These are phyloP conservation scores for Elaeis oleifera DNA, from an alignment of 202 grass and related monocot genomes.

Conservation along the genomic window DNA sequence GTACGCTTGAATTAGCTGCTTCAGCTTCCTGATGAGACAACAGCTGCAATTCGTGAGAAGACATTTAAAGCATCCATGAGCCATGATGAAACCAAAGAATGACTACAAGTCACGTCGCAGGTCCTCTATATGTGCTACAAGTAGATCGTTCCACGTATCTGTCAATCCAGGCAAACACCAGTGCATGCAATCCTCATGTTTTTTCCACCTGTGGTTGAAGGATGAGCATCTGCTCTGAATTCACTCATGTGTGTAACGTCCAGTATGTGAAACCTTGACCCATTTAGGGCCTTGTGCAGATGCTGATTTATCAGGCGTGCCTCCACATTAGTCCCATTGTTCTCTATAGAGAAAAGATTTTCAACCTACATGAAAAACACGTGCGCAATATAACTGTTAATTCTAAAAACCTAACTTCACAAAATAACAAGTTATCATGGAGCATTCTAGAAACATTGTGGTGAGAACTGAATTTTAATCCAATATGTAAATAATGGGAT, in stretches of 20 bases:
- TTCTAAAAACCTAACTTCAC: too few relatives aligned
- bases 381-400: constrained; percentile 1
- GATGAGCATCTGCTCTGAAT: constrained; percentile 92
- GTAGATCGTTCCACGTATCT: constrained; percentile 83
- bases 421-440: too few relatives aligned
- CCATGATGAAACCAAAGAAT: too few relatives aligned
- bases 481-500: too few relatives aligned
- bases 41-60: too few relatives aligned
- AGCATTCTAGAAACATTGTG: too few relatives aligned
- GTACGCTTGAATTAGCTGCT: too few relatives aligned
- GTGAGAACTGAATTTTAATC: too few relatives aligned
- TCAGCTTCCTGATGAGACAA: too few relatives aligned
- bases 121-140: constrained; percentile 35
- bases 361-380: constrained; percentile 36
- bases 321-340: constrained; percentile 65
- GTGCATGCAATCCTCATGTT: constrained; percentile 94
- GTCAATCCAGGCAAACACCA: constrained; percentile 84
- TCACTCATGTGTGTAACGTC: constrained; percentile 67
- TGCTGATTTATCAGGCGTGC: constrained; percentile 53
- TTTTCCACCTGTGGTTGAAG: constrained; percentile 71
- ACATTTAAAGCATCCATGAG: too few relatives aligned
- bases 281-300: constrained; percentile 34
- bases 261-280: constrained; percentile 57
- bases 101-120: too few relatives aligned
- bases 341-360: constrained; percentile 56